Base-by-base conservation (phyloP, 768 basidiomycete genomes). In the Boletus pseudopeckii region DNA sequence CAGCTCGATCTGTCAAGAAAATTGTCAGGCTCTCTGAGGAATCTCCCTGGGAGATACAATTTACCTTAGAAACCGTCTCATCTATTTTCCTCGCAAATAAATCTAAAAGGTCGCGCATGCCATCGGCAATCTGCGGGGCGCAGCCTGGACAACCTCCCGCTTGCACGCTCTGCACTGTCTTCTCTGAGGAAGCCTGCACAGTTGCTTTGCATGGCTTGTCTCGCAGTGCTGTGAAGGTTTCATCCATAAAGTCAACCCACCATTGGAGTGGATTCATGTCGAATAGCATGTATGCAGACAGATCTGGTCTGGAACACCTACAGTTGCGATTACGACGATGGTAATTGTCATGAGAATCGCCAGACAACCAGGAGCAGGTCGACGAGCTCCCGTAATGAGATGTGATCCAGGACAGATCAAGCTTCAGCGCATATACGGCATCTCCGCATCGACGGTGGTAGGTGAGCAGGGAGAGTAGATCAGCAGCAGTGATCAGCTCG, bases 201-300 rank as follows among this genome's bases (percentile, higher is more conserved):
- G 49, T 55, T 26, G 34, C 53, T 11, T 45, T 52, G 40, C 57
- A 68, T 1, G 67, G 58, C 32, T 28, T 64, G 20, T 64, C 60
- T 24, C 45, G 53, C 44, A 69, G 45, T 11, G 22, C 57, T 5
- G 15, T 4, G 24, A 56, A 62, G 0, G 44, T 51, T 20, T 45
- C 41, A 7, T 54, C 50, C 65, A 66, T 52, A 36, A 60, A 69
- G 13, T 53, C 30, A 4, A 54, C 48, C 67, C 66, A 68, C 67
- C 62, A 66, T 5, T 49, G 28, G 10, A 4, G 30, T 30, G 30
- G 3, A 7, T 8, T 8, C 4, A 0, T 0, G 10, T 6, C 1
- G 9, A 55, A 55, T 15, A 49, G 15, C 13, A 5, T 8, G 3
- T 52, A 52, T 13, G n/a, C 26, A 6, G 5, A 1, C 2, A 3